Conservation (phyloP, 495 filamentous ascomycete species). For the Geopyxis carbonaria region DNA sequence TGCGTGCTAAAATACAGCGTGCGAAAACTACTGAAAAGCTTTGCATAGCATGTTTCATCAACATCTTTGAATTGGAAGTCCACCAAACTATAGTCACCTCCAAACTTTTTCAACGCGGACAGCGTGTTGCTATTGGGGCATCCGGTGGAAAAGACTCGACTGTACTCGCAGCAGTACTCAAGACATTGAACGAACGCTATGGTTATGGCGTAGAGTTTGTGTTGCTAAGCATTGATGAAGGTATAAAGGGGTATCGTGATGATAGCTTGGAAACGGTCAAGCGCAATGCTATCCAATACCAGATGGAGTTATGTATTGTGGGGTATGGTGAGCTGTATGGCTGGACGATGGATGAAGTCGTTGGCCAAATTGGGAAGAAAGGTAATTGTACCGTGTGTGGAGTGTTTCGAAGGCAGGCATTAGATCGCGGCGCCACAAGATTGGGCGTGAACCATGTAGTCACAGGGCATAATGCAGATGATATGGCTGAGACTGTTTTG, state of each 20-base stretch:
- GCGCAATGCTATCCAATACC: slow-evolving; percentile 75
- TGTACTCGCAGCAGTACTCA: slow-evolving; percentile 82
- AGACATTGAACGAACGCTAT: slow-evolving; percentile 82
- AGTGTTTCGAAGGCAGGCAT: slow-evolving; percentile 83
- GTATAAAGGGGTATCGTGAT: slow-evolving; percentile 90
- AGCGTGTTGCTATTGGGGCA: slow-evolving; percentile 83
- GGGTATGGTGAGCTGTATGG: slow-evolving; percentile 91
- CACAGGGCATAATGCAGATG: slow-evolving; percentile 94
- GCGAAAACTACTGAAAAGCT: slow-evolving; percentile 88
- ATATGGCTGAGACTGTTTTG: slow-evolving; percentile 93
- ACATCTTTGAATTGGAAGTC: slow-evolving; percentile 78
- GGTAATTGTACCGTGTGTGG: slow-evolving; percentile 99
- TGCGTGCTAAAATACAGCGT: slow-evolving; percentile 73
- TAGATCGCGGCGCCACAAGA: slow-evolving; percentile 78
- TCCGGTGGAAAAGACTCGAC: slow-evolving; percentile 97
- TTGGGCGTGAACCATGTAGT: slow-evolving; percentile 87
- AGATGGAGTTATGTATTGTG: slow-evolving; percentile 76
- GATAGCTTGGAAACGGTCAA: slow-evolving; percentile 93
- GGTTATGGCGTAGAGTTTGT: slow-evolving; percentile 72
- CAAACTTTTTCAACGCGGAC: slow-evolving; percentile 63
- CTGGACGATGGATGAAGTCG: slow-evolving; percentile 99
- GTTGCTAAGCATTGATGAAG: slow-evolving; percentile 85
- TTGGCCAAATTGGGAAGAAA: slow-evolving; percentile 88
- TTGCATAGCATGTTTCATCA: slow-evolving; percentile 74
- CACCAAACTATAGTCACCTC: slow-evolving; percentile 76